These are phyloP conservation scores for Podaxis rugospora DNA, from an alignment of 768 basidiomycete species.

Conservation along the genomic window DNA sequence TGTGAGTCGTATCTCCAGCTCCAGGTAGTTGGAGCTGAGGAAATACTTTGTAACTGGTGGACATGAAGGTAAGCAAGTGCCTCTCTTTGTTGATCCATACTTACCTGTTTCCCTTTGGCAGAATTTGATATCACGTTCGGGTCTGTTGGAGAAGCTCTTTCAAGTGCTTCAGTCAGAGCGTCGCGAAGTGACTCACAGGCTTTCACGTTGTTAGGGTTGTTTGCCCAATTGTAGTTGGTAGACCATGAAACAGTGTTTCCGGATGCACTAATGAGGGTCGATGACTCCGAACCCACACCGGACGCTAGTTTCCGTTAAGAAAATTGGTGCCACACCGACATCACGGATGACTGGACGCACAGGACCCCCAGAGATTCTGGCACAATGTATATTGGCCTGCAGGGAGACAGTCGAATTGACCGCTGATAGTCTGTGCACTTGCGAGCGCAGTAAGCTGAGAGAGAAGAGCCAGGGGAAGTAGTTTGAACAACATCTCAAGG, in stretches of 20 bases:
- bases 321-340: neutral
- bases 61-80: neutral
- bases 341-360: conserved; percentile 21
- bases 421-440: conserved; percentile 5
- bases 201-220: conserved; percentile 48
- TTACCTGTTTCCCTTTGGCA: conserved; percentile 45
- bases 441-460: neutral
- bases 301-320: conserved; percentile 21
- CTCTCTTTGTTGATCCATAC: neutral
- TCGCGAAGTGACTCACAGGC: conserved; percentile 35
- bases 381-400: conserved; percentile 44
- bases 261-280: conserved; percentile 37
- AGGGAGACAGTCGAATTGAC: conserved; percentile 7
- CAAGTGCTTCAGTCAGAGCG: neutral
- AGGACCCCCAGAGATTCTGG: conserved; percentile 52
- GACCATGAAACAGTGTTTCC: conserved; percentile 45
- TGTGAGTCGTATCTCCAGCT: conserved; percentile 42
- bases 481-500: neutral
- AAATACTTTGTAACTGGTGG: conserved; percentile 34
- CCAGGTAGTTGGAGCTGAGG: conserved; percentile 46
- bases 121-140: conserved; percentile 44
- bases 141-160: conserved; percentile 24
- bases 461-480: neutral
- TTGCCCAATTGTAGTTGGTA: conserved; percentile 50
- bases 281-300: conserved; percentile 45